Percentiles rank a stretch among this genome's conserved stretches.
phyloP scores from a whole-genome alignment of 352 stramenopile species.

The Phytophthora europaea region DNA sequence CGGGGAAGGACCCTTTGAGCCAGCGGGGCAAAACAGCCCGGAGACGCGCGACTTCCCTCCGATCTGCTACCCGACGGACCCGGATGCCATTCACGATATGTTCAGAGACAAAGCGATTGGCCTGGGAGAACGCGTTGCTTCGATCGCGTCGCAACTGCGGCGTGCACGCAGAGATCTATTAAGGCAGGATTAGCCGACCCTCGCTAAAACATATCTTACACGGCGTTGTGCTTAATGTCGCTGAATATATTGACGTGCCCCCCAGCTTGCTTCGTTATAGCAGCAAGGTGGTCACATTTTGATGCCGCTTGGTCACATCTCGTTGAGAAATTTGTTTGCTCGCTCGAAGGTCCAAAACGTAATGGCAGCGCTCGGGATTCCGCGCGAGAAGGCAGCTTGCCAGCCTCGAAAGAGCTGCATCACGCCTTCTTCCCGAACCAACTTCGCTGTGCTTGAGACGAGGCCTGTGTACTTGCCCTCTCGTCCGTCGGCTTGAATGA shows the following conservation, averaged over 20 bases:
- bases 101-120: constrained; percentile 88
- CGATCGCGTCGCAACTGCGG: constrained; percentile 50
- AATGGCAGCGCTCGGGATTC: constrained; percentile 80
- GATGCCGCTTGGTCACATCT: constrained; percentile 29
- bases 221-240: constrained; percentile 10
- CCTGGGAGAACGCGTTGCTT: constrained; percentile 73
- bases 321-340: constrained; percentile 63
- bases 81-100: constrained; percentile 71
- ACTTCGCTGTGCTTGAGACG: constrained; percentile 39
- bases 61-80: constrained; percentile 66
- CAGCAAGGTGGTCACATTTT: constrained; percentile 5
- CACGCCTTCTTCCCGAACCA: constrained; percentile 67
- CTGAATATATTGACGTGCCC: constrained; percentile 19
- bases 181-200: constrained; percentile 21
- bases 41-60: constrained; percentile 49
- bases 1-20: constrained; percentile 76
- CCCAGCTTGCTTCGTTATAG: neutral
- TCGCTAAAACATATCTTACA: constrained; percentile 15
- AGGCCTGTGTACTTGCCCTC: constrained; percentile 58
- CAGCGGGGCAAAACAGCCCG: constrained; percentile 15
- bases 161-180: constrained; percentile 26
- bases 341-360: constrained; percentile 86
- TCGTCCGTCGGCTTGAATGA: constrained; percentile 78
- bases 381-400: constrained; percentile 84
- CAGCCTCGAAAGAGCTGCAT: constrained; percentile 82